Percentiles rank a stretch among this genome's conserved stretches.
Conservation (phyloP, 1,284 basidiomycete species). For the Trametes hirsuta region DNA sequence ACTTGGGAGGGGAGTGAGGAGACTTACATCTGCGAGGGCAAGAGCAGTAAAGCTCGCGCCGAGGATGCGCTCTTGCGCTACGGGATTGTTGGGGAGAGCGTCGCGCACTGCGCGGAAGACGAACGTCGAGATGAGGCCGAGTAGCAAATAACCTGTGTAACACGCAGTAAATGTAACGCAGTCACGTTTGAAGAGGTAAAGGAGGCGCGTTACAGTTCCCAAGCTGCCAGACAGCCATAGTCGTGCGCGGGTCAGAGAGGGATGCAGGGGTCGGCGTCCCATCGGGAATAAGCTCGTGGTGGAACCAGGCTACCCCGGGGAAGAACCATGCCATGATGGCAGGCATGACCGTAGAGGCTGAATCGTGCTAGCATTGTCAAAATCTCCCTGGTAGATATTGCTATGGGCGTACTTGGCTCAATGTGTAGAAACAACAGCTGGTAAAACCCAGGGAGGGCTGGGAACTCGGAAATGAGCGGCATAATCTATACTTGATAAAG, state of each 20-base stretch:
- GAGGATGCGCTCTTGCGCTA: conserved; percentile 70
- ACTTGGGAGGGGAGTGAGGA: not conserved
- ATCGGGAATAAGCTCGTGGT: conserved; percentile 67
- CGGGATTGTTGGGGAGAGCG: conserved; percentile 58
- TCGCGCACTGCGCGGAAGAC: conserved; percentile 74
- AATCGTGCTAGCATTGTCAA: not conserved
- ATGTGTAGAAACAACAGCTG: conserved; percentile 67
- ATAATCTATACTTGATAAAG: not conserved
- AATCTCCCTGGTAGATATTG: not conserved
- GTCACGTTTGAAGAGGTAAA: not conserved
- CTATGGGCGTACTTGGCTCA: conserved; percentile 57
- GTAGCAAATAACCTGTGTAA: conserved; percentile 63
- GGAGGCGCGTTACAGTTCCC: conserved; percentile 57
- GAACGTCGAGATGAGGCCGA: conserved; percentile 67
- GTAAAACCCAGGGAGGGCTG: conserved; percentile 70
- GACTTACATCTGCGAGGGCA: conserved; percentile 74
- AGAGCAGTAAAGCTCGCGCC: conserved; percentile 67
- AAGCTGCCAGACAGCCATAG: conserved; percentile 75
- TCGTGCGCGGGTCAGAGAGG: conserved; percentile 52
- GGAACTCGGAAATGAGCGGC: conserved; percentile 46
- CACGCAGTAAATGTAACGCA: not conserved
- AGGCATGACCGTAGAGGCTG: conserved; percentile 63
- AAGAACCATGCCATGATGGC: conserved; percentile 61
- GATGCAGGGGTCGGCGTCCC: conserved; percentile 34
- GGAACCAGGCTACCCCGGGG: conserved; percentile 73